Evolutionary conservation across 257 asterid genomes (phyloP).

Genomic region (Salvia miltiorrhiza): DNA sequence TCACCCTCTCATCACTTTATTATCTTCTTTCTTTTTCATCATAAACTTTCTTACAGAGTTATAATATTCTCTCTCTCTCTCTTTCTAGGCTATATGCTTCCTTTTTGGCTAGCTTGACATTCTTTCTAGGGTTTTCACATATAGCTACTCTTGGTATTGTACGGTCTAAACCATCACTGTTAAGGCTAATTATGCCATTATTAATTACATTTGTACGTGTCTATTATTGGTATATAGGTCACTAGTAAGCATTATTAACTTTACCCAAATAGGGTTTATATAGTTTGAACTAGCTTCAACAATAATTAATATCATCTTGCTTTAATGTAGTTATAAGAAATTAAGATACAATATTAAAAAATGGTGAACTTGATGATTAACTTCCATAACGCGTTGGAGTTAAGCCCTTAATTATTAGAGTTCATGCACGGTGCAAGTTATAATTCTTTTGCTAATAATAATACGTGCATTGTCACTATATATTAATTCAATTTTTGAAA

Average conservation of each 20-base stretch:
- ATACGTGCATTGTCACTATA: no score
- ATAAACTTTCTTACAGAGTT: not conserved
- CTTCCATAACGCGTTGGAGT: not conserved
- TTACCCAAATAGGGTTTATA: not conserved
- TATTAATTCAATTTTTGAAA: no score
- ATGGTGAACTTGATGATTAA: not conserved
- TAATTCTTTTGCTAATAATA: no score
- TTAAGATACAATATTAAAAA: not conserved
- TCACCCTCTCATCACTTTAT: conserved; percentile 10
- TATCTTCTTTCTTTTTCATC: conserved; percentile 11
- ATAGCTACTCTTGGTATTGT: not conserved
- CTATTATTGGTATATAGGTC: not conserved
- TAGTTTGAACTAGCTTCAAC: not conserved
- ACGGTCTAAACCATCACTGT: not conserved
- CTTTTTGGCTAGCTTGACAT: not conserved
- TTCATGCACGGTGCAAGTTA: not conserved
- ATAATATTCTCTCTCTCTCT: not conserved
- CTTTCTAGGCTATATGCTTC: not conserved
- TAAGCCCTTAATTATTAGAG: not conserved
- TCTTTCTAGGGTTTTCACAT: not conserved
- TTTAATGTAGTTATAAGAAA: not conserved
- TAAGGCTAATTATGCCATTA: not conserved
- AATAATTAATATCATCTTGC: not conserved
- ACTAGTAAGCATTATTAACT: not conserved
- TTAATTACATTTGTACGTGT: not conserved